A percentile compares a stretch with the other conserved stretches of the same genome.
These are phyloP conservation scores for Curvularia hawaiiensis DNA, from an alignment of 2,329 filamentous ascomycete genomes.

Conservation along the genomic window DNA sequence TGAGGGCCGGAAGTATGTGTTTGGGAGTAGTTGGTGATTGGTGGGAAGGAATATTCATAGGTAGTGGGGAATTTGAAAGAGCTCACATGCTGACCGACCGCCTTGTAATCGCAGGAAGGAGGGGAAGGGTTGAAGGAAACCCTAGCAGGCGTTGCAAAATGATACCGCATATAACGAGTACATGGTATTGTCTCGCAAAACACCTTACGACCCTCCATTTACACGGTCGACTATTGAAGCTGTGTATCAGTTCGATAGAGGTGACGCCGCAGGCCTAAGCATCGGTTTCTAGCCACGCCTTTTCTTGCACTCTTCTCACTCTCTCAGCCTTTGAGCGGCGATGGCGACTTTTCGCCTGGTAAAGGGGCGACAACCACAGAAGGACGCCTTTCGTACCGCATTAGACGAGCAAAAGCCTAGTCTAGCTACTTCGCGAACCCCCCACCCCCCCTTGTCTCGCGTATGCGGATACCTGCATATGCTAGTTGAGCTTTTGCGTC, in stretches of 20 bases:
- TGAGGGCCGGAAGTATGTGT: background rate
- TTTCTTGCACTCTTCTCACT: background rate
- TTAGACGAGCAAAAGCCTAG: background rate
- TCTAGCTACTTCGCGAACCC: background rate
- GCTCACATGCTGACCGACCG: background rate
- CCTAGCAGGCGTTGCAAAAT: background rate
- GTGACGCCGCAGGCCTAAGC: background rate
- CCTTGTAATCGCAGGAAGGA: too few species aligned
- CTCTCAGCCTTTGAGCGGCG: background rate
- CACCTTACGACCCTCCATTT: background rate
- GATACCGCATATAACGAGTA: background rate
- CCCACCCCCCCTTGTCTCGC: background rate
- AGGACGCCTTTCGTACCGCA: background rate
- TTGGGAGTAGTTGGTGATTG: background rate
- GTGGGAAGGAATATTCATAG: background rate
- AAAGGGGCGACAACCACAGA: background rate
- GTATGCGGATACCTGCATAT: slow-evolving; percentile 7
- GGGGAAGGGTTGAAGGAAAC: background rate
- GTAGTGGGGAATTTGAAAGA: background rate
- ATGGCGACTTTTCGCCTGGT: background rate
- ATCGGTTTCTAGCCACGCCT: background rate
- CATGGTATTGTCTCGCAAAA: background rate
- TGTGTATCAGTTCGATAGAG: background rate
- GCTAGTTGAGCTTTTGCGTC: background rate
- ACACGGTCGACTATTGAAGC: background rate